These are phyloP conservation scores for Porphyridium purpureum DNA, from an alignment of 23 red algal species.

Conservation along the genomic window DNA sequence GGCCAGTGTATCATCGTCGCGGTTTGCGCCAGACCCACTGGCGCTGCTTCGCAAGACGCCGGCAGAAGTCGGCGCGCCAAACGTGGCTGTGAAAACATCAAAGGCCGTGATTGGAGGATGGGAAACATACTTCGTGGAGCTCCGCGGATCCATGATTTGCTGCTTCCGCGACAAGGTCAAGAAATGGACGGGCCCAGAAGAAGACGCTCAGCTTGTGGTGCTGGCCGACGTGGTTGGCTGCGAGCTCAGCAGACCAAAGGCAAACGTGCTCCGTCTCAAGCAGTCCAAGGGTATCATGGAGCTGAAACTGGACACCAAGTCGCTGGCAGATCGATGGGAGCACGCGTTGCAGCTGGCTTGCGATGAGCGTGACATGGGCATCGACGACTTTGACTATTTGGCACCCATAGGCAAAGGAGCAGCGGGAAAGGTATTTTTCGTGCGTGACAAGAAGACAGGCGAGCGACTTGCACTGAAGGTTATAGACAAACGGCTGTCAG, in stretches of 20 bases:
- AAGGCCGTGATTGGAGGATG: neutral
- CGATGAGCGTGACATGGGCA: conserved; percentile 8
- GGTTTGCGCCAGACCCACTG: no score
- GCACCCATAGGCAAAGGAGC: conserved; percentile 84
- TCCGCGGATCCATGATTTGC: neutral
- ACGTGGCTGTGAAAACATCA: no score
- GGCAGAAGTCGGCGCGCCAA: no score
- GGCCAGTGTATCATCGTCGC: no score
- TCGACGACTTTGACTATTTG: conserved; percentile 68
- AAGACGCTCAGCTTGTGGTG: conserved; percentile 3
- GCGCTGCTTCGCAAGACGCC: no score
- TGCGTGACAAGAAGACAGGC: conserved; percentile 30
- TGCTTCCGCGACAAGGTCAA: conserved; percentile 1
- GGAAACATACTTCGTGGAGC: neutral
- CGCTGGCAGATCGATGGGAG: conserved; percentile 16
- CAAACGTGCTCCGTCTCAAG: conserved; percentile 11
- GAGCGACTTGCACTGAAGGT: conserved; percentile 60
- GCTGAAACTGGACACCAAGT: conserved; percentile 29
- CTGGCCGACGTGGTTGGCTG: conserved; percentile 1
- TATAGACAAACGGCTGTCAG: conserved; percentile 32
- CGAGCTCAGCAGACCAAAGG: neutral
- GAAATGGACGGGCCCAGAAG: neutral
- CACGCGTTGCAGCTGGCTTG: conserved; percentile 13
- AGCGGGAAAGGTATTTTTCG: conserved; percentile 62
- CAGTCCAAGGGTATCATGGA: neutral